Conservation (phyloP, 1,284 basidiomycete genomes). For the Tilletia indica region DNA sequence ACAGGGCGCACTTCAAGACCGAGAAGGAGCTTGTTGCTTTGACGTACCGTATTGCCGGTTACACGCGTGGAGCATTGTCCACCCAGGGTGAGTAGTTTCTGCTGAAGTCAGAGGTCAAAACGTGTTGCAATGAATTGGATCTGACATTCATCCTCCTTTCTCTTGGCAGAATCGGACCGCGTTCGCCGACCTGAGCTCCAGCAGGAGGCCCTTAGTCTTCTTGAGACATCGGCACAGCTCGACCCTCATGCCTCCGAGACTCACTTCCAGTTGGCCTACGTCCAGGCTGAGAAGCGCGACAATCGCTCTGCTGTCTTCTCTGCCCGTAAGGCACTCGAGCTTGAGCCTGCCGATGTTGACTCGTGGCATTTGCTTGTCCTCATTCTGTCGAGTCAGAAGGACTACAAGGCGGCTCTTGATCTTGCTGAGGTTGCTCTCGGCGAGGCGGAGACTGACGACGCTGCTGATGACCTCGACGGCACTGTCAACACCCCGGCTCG, state of each 20-base stretch:
- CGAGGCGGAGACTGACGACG: slow-evolving; percentile 48
- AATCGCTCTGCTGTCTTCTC: slow-evolving; percentile 68
- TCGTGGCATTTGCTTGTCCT: slow-evolving; percentile 91
- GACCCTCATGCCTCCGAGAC: slow-evolving; percentile 65
- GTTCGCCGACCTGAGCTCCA: slow-evolving; percentile 66
- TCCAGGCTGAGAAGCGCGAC: slow-evolving; percentile 68
- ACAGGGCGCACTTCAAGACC: slow-evolving; percentile 19
- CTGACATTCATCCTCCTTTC: neutral
- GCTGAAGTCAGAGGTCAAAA: too few species aligned
- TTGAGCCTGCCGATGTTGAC: slow-evolving; percentile 69
- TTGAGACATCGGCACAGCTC: slow-evolving; percentile 63
- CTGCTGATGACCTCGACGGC: slow-evolving; percentile 25
- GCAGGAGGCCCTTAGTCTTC: slow-evolving; percentile 63
- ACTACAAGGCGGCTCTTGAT: slow-evolving; percentile 75
- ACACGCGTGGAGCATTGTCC: slow-evolving; percentile 33
- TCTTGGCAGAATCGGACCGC: slow-evolving; percentile 66
- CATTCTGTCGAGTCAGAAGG: slow-evolving; percentile 73
- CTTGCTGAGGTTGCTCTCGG: slow-evolving; percentile 68
- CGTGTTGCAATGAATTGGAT: neutral
- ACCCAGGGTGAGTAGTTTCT: slow-evolving; percentile 23
- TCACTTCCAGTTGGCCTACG: slow-evolving; percentile 61
- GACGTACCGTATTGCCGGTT: slow-evolving; percentile 35
- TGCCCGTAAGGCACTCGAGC: slow-evolving; percentile 72
- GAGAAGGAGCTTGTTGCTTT: slow-evolving; percentile 28
- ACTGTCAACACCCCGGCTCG: slow-evolving; percentile 47